These are phyloP conservation scores for Leptomonas seymouri DNA, from an alignment of 208 protist genomes.

Conservation along the genomic window DNA sequence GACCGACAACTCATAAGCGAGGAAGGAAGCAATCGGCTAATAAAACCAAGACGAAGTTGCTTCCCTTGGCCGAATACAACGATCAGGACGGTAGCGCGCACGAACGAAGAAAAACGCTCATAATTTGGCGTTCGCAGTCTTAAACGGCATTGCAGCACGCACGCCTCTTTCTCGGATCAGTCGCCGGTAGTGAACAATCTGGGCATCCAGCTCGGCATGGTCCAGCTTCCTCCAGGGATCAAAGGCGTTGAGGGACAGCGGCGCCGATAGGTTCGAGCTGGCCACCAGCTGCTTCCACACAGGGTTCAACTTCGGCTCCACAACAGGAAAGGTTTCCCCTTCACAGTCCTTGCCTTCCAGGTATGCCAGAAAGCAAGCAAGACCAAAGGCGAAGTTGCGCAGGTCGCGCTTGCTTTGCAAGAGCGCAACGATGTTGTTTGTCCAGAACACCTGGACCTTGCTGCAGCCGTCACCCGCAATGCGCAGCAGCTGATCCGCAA, in stretches of 20 bases:
- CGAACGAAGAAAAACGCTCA: background rate
- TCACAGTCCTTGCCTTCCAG: slow-evolving; percentile 40
- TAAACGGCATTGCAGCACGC: slow-evolving; percentile 35
- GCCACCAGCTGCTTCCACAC: slow-evolving; percentile 30
- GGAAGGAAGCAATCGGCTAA: no score
- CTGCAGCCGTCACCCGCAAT: slow-evolving; percentile 46
- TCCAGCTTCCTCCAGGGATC: slow-evolving; percentile 39
- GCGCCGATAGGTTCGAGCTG: slow-evolving; percentile 16
- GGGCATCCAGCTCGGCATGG: slow-evolving; percentile 34
- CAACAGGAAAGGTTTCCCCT: slow-evolving; percentile 28
- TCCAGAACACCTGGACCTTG: slow-evolving; percentile 51
- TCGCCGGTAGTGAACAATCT: slow-evolving; percentile 36
- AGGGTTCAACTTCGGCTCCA: slow-evolving; percentile 37
- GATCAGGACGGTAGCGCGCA: no score
- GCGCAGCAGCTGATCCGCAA: slow-evolving; percentile 43
- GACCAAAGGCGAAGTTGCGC: slow-evolving; percentile 41
- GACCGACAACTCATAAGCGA: no score
- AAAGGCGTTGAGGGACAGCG: slow-evolving; percentile 39
- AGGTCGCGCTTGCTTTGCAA: slow-evolving; percentile 13
- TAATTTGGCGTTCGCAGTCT: slow-evolving; percentile 6
- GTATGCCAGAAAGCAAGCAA: slow-evolving; percentile 39
- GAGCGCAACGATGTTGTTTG: slow-evolving; percentile 31
- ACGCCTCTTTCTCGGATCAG: slow-evolving; percentile 41
- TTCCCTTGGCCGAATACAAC: no score
- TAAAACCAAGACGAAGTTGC: no score